phyloP scores from a whole-genome alignment of 106 monocot genomes.

The Iris macrosiphon region DNA sequence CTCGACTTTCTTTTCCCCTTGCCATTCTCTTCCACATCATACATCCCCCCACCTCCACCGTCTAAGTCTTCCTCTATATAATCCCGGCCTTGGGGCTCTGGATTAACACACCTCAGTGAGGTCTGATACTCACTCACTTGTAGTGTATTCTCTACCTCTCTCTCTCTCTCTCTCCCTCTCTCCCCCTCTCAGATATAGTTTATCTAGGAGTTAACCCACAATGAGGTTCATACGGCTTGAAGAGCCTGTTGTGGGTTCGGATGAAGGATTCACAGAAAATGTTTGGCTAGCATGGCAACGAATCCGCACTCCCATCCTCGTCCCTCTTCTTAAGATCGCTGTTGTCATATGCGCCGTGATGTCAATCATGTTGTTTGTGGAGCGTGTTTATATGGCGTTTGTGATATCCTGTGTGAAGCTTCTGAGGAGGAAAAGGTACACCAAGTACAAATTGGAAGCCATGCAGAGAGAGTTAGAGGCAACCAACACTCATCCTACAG shows the following conservation, averaged over 20 bases:
- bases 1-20: too few species aligned
- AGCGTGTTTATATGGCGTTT: constrained; percentile 48
- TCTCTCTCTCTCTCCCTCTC: too few species aligned
- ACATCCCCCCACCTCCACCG: too few species aligned
- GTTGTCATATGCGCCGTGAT: constrained; percentile 37
- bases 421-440: constrained; percentile 29
- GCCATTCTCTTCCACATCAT: too few species aligned
- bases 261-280: neutral
- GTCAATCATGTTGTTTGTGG: constrained; percentile 60
- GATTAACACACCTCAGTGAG: too few species aligned
- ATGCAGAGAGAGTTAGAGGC: constrained; percentile 28
- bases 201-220: too few species aligned
- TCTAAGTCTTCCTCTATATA: too few species aligned
- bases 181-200: too few species aligned
- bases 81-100: too few species aligned
- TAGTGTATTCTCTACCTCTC: too few species aligned
- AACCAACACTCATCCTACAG: constrained; percentile 26
- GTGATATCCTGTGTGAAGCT: constrained; percentile 46
- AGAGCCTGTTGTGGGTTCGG: neutral
- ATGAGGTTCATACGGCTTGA: constrained; percentile 13
- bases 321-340: constrained; percentile 27
- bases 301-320: constrained; percentile 6
- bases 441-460: constrained; percentile 34
- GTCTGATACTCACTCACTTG: too few species aligned
- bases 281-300: constrained; percentile 8